Base-by-base conservation (phyloP, 192 early-diverging fungal genomes). In the Rhizophagus prolifer region DNA sequence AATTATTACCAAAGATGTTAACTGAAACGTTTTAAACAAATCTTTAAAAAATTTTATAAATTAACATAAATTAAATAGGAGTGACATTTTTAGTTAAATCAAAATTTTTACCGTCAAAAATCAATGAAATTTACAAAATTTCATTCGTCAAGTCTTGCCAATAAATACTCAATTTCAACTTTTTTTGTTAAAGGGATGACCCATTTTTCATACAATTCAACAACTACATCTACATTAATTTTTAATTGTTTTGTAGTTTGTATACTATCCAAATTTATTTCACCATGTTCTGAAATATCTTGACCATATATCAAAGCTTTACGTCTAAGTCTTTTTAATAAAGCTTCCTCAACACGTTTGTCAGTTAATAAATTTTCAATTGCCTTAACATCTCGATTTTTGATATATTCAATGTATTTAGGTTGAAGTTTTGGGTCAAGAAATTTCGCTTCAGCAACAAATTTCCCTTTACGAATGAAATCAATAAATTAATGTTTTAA, bases 171-270 rank as follows among this genome's bases (percentile, higher is more conserved):
- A 16, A 99, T 91, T 83, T 99, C 97, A 34, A 99, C 97, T 58
- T 93, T 88, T 81, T 97, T 98, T 21, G 97, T 99, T 77, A 98
- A 80, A 28, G 97, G 97, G 66, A 99, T 99, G n/a, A 98, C 94
- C 79, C 90, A 96, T 78, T 92, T 86, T 77, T 96, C 92, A 86
- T 99, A 99, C 62, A 99, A 83, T 36, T 94, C 89, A 3, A 94
- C 93, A 9, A 99, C 93, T 19, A 95, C 85, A 66, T 96, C 91
- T 1, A 92, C 88, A 60, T 91, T 89, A 54, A 99, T 94, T 58
- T 87, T 86, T 61, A 81, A 65, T n/a, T 30, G 69, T 10, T 81
- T 64, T 50, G 58, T 67, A 28, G 50, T 80, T 21, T 59, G 61
- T 46, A 26, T 10, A 23, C 58, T 72, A 47, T 58, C 70, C 25